Evolutionary conservation across 352 stramenopile species (phyloP).

Genomic region (Phytopythium aichiense): DNA sequence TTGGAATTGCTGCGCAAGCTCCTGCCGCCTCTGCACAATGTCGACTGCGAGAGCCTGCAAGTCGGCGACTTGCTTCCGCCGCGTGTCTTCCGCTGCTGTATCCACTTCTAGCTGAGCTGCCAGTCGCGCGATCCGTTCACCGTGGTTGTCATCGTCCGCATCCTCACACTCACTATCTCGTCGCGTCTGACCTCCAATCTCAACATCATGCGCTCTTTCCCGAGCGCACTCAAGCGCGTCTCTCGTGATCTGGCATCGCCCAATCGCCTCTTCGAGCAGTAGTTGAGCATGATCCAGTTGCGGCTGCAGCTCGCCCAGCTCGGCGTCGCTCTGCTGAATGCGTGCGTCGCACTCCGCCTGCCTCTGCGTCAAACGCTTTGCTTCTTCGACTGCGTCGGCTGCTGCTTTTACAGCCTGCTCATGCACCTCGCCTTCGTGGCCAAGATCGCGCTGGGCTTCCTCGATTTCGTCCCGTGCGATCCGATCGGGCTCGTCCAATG

Average conservation of each 20-base stretch:
- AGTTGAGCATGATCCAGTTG: conserved; percentile 21
- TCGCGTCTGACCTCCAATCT: conserved; percentile 6
- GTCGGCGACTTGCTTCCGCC: conserved; percentile 23
- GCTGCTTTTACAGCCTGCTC: conserved; percentile 40
- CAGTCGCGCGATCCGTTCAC: conserved; percentile 31
- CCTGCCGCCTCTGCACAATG: conserved; percentile 20
- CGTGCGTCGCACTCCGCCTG: conserved; percentile 21
- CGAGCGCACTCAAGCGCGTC: conserved; percentile 25
- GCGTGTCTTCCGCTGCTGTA: conserved; percentile 37
- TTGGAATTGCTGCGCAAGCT: conserved; percentile 24
- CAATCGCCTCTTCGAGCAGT: conserved; percentile 24
- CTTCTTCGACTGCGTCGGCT: conserved; percentile 38
- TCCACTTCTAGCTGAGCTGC: conserved; percentile 63
- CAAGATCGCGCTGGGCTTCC: conserved; percentile 51
- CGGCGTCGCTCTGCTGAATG: conserved; percentile 27
- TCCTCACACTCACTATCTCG: not conserved
- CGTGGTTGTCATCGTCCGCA: conserved; percentile 12
- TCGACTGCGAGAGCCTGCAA: conserved; percentile 19
- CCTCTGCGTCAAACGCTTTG: conserved; percentile 24
- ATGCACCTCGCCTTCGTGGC: conserved; percentile 31
- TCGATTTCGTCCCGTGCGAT: conserved; percentile 76
- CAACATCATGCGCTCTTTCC: conserved; percentile 31
- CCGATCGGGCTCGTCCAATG: conserved; percentile 64
- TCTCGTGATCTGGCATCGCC: conserved; percentile 20
- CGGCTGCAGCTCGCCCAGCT: conserved; percentile 23